phyloP scores from a whole-genome alignment of 306 rosid genomes.

The Quercus gilva region DNA sequence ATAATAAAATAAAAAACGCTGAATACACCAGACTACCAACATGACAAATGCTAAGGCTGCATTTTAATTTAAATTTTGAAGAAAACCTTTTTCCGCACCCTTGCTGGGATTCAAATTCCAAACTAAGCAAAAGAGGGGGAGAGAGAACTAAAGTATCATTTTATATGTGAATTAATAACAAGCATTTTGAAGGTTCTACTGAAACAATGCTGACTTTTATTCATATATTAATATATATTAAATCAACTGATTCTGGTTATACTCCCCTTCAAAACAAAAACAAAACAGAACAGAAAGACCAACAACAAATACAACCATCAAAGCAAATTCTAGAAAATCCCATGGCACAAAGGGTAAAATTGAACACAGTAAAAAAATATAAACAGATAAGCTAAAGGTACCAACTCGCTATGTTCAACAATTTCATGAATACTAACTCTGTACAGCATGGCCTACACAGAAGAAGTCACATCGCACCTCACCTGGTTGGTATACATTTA shows the following conservation, averaged over 20 bases:
- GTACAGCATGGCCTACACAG: background rate
- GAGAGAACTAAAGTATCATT: background rate
- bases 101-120: background rate
- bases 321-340: background rate
- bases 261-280: background rate
- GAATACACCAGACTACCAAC: background rate
- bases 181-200: background rate
- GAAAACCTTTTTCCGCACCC: background rate
- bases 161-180: background rate
- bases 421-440: background rate
- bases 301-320: background rate
- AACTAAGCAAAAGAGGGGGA: background rate
- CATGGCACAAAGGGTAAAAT: background rate
- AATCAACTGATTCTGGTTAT: background rate
- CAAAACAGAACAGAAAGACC: background rate
- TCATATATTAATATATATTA: background rate
- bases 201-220: background rate
- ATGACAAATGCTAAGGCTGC: background rate
- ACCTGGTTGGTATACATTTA: conserved; percentile 66
- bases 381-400: background rate
- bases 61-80: background rate
- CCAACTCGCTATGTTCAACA: background rate
- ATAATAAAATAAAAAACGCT: background rate
- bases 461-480: conserved; percentile 46
- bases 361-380: background rate